Evolutionary conservation across 331 rosid species (phyloP).

Genomic region (Saraca asoca): DNA sequence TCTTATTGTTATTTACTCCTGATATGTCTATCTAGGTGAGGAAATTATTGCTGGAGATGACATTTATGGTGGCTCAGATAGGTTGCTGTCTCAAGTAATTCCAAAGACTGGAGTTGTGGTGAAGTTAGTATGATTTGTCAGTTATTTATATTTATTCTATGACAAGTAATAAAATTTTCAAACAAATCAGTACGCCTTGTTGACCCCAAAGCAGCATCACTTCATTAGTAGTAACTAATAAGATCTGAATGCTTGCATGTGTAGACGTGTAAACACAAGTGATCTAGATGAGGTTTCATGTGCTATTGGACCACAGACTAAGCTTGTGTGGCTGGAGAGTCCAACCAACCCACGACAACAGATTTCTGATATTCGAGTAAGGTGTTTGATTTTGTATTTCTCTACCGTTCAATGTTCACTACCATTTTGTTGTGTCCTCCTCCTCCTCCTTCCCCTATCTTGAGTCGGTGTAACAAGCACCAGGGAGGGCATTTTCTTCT

Average conservation of each 20-base stretch:
- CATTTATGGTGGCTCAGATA: slow-evolving; percentile 85
- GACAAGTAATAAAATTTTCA: slow-evolving; percentile 7
- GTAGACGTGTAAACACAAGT: slow-evolving; percentile 81
- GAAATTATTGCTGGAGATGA: slow-evolving; percentile 94
- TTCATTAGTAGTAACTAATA: slow-evolving; percentile 5
- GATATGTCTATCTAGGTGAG: slow-evolving; percentile 56
- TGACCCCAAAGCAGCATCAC: slow-evolving; percentile 18
- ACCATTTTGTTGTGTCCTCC: slow-evolving; percentile 5
- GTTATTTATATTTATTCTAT: slow-evolving; percentile 20
- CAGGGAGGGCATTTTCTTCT: not conserved
- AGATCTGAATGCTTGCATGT: slow-evolving; percentile 35
- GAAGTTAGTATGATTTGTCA: slow-evolving; percentile 62
- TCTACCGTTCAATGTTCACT: slow-evolving; percentile 1
- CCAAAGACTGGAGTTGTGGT: slow-evolving; percentile 79
- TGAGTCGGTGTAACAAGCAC: not conserved
- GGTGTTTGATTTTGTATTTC: slow-evolving; percentile 31
- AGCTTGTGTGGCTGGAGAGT: slow-evolving; percentile 97
- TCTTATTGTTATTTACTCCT: slow-evolving; percentile 17
- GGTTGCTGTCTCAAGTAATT: slow-evolving; percentile 74
- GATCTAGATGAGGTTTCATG: slow-evolving; percentile 79
- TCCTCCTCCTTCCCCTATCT: not conserved
- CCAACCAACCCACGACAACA: slow-evolving; percentile 88
- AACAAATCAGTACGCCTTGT: slow-evolving; percentile 23
- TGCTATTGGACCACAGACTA: slow-evolving; percentile 74
- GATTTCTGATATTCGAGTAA: slow-evolving; percentile 76